phyloP scores from a whole-genome alignment of 2,329 filamentous ascomycete species.

The Paecilomyces variotii region DNA sequence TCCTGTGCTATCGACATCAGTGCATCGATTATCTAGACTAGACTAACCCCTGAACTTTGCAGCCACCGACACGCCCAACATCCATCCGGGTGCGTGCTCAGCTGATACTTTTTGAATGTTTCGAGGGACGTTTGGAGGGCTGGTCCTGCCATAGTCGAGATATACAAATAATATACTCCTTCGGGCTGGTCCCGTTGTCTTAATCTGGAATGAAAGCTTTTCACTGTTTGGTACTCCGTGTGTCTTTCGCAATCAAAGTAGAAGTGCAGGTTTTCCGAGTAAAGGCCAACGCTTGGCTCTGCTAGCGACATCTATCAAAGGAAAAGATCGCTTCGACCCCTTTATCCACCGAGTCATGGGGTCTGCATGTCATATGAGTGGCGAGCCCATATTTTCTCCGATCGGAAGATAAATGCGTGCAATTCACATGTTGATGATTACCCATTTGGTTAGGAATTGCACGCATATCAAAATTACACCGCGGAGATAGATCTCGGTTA shows the following conservation, averaged over 20 bases:
- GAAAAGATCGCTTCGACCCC: not conserved
- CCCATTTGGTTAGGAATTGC: not conserved
- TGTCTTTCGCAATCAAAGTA: not conserved
- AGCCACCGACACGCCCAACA: not conserved
- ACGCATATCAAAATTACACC: not conserved
- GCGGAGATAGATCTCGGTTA: too few species aligned
- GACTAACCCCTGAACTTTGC: not conserved
- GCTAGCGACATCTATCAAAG: not conserved
- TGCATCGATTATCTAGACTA: not conserved
- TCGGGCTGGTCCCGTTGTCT: too few species aligned
- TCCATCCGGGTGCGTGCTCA: not conserved
- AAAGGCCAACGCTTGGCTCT: not conserved
- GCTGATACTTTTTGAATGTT: not conserved
- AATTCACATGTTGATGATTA: not conserved
- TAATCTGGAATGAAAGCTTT: too few species aligned
- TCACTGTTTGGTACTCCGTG: too few species aligned
- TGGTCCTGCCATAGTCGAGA: too few species aligned
- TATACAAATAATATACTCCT: too few species aligned
- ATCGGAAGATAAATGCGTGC: not conserved
- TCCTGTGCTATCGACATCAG: not conserved
- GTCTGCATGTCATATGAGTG: not conserved
- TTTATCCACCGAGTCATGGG: not conserved
- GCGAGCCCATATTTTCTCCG: not conserved
- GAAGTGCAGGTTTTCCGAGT: not conserved
- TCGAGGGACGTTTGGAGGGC: too few species aligned